Evolutionary conservation across 2,329 filamentous ascomycete species (phyloP).

Genomic region (Podosphaera aphanis): DNA sequence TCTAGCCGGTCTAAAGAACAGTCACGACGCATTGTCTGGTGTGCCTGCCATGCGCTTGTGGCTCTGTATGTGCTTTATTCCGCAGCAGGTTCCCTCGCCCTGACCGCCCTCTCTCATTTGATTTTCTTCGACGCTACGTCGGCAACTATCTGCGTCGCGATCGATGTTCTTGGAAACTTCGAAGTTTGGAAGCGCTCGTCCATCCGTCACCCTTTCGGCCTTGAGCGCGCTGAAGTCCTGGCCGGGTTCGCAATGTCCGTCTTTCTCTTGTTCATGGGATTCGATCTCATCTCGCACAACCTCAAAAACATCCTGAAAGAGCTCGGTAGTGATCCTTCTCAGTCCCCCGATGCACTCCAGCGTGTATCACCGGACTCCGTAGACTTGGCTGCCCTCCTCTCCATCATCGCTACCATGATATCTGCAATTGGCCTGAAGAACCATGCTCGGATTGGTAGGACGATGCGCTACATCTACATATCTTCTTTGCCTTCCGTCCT

Average conservation of each 20-base stretch:
- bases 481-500: conserved; percentile 65
- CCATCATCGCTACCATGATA: conserved; percentile 60
- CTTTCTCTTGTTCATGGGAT: conserved; percentile 87
- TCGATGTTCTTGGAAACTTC: conserved; percentile 88
- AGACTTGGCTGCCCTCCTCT: conserved; percentile 58
- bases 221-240: conserved; percentile 80
- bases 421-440: conserved; percentile 76
- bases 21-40: conserved; percentile 65
- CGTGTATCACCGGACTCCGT: conserved; percentile 52
- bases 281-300: conserved; percentile 85
- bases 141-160: conserved; percentile 70
- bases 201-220: conserved; percentile 77
- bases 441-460: conserved; percentile 73
- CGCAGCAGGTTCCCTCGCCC: conserved; percentile 64
- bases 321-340: conserved; percentile 44
- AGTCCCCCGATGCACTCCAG: conserved; percentile 44
- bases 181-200: conserved; percentile 90
- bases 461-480: conserved; percentile 70
- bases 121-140: conserved; percentile 90
- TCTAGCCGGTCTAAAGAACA: conserved; percentile 78
- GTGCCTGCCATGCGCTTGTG: conserved; percentile 63
- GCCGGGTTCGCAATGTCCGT: conserved; percentile 92
- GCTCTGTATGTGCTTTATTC: conserved; percentile 70
- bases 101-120: conserved; percentile 78
- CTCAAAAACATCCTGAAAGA: conserved; percentile 75